Conservation (phyloP, 1,139 yeast species). For the Suhomyces chickasaworum region DNA sequence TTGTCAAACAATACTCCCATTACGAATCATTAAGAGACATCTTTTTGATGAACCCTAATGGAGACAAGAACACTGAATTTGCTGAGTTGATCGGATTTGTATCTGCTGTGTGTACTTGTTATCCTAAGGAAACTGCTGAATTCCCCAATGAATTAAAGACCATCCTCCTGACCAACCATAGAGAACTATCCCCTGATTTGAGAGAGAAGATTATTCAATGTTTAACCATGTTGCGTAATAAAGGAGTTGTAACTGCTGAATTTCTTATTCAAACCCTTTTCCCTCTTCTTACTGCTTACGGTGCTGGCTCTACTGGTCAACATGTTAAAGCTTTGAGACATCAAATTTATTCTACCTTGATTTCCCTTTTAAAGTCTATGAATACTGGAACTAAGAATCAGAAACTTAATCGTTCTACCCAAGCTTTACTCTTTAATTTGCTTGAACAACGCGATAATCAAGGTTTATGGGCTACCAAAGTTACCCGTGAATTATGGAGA, state of each 20-base stretch:
- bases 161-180: conserved; percentile 71
- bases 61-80: conserved; percentile 69
- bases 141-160: conserved; percentile 81
- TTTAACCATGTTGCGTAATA: conserved; percentile 86
- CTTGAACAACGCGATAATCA: conserved; percentile 76
- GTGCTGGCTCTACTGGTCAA: conserved; percentile 51
- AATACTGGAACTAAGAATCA: conserved; percentile 86
- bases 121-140: conserved; percentile 81
- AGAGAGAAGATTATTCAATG: conserved; percentile 91
- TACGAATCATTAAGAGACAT: conserved; percentile 89
- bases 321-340: conserved; percentile 83
- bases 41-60: conserved; percentile 66
- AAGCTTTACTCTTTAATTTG: conserved; percentile 84
- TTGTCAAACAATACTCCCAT: conserved; percentile 87
- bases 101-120: conserved; percentile 87
- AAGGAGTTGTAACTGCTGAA: conserved; percentile 79
- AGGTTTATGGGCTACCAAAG: conserved; percentile 95
- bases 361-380: conserved; percentile 75
- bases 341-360: conserved; percentile 77
- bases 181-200: conserved; percentile 77
- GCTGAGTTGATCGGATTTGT: conserved; percentile 86
- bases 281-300: conserved; percentile 69
- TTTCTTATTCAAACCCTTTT: conserved; percentile 80
- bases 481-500: conserved; percentile 95
- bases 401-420: conserved; percentile 84